phyloP scores from a whole-genome alignment of 768 basidiomycete species.

The Trametes punicea region DNA sequence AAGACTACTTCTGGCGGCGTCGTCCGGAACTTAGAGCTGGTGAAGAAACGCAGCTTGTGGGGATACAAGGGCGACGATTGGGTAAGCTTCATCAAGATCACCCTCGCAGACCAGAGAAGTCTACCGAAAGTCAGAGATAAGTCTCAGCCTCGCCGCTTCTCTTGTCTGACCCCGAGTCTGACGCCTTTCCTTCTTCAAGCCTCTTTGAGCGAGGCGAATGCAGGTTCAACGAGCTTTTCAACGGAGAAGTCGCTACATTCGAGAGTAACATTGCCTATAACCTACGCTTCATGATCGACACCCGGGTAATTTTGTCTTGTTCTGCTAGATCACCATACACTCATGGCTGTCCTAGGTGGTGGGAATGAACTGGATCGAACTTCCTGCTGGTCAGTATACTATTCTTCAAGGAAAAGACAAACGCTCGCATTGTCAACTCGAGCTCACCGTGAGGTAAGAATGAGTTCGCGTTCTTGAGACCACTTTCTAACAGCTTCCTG shows the following conservation, averaged over 20 bases:
- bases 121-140: constrained; percentile 91
- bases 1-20: constrained; percentile 32
- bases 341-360: constrained; percentile 55
- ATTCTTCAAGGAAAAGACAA: constrained; percentile 55
- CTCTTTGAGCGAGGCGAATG: constrained; percentile 55
- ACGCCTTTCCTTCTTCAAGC: constrained; percentile 29
- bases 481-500: neutral
- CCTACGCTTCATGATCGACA: constrained; percentile 97
- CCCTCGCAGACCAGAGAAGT: constrained; percentile 63
- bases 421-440: constrained; percentile 85
- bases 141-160: constrained; percentile 39
- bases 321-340: neutral
- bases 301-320: constrained; percentile 53
- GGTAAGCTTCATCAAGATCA: constrained; percentile 83
- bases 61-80: constrained; percentile 83
- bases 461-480: neutral
- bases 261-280: constrained; percentile 94
- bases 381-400: constrained; percentile 78
- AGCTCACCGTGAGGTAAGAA: constrained; percentile 70
- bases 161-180: constrained; percentile 3
- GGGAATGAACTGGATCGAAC: constrained; percentile 99
- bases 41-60: constrained; percentile 75
- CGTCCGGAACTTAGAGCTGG: constrained; percentile 54
- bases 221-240: constrained; percentile 44
- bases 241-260: constrained; percentile 59